These are phyloP conservation scores for Chlorella sp. DNA, from an alignment of 139 green algal species.

Conservation along the genomic window DNA sequence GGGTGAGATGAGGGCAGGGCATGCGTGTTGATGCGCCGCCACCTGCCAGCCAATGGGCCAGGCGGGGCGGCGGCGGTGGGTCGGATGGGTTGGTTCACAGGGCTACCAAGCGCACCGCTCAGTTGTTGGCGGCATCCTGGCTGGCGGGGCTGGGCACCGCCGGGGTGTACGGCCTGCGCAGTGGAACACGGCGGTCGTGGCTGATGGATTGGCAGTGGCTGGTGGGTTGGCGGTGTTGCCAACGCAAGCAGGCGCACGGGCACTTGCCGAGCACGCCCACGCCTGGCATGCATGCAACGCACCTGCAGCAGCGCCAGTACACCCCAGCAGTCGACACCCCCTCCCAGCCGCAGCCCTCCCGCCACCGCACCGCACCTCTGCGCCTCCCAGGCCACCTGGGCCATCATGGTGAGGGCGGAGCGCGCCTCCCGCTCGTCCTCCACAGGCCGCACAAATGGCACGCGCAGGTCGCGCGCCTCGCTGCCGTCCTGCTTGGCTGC, in stretches of 20 bases:
- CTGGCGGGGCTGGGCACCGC: background rate
- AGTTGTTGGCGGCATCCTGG: slow-evolving; percentile 23
- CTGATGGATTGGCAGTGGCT: too few species aligned
- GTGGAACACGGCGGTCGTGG: too few species aligned
- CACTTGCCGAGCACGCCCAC: too few species aligned
- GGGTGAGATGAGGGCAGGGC: background rate
- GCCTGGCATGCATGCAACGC: background rate
- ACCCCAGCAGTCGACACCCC: background rate
- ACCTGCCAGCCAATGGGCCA: too few species aligned
- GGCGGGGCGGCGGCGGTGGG: too few species aligned
- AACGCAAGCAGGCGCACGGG: too few species aligned
- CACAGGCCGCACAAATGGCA: slow-evolving; percentile 78
- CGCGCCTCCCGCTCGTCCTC: slow-evolving; percentile 84
- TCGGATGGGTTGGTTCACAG: background rate
- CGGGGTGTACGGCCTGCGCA: slow-evolving; percentile 13
- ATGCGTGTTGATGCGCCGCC: background rate
- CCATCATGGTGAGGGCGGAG: slow-evolving; percentile 88
- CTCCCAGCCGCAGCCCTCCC: background rate
- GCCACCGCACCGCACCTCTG: slow-evolving; percentile 14
- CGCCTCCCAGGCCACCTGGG: slow-evolving; percentile 78
- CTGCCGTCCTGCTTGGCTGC: slow-evolving; percentile 3
- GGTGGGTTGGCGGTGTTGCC: too few species aligned
- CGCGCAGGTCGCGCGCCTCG: slow-evolving; percentile 56
- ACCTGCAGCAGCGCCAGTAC: background rate
- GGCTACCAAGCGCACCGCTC: background rate